Evolutionary conservation across 495 filamentous ascomycete species (phyloP).

Genomic region (Aspergillus affinis): DNA sequence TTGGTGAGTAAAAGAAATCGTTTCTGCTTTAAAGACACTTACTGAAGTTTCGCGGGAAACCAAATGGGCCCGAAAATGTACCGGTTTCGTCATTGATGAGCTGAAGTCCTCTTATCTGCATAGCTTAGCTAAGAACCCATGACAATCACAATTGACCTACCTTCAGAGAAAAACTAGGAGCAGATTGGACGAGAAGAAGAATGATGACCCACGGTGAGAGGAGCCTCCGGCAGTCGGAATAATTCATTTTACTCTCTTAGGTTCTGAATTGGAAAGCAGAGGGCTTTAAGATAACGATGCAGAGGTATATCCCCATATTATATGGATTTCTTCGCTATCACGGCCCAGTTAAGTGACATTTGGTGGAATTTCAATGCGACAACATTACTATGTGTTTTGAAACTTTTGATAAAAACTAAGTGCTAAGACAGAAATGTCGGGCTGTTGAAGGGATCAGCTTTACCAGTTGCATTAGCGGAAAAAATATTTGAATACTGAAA

Average conservation of each 20-base stretch:
- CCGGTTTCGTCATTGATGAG: neutral
- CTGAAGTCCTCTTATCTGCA: neutral
- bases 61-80: neutral
- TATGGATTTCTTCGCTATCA: too few species aligned
- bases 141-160: neutral
- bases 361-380: too few species aligned
- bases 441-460: too few species aligned
- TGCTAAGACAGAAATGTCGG: too few species aligned
- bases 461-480: too few species aligned
- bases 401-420: too few species aligned
- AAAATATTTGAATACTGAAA: too few species aligned
- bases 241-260: neutral
- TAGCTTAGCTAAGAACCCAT: neutral
- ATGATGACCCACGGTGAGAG: neutral
- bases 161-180: neutral
- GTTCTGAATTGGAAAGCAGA: neutral
- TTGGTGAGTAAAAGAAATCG: neutral
- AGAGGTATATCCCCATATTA: too few species aligned
- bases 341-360: too few species aligned
- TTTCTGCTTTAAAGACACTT: neutral
- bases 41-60: neutral
- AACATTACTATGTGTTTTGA: too few species aligned
- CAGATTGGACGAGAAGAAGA: neutral
- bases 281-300: neutral
- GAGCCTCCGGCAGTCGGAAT: neutral